Evolutionary conservation across 2,329 filamentous ascomycete species (phyloP).

Genomic region (Cladobotryum protrusum): DNA sequence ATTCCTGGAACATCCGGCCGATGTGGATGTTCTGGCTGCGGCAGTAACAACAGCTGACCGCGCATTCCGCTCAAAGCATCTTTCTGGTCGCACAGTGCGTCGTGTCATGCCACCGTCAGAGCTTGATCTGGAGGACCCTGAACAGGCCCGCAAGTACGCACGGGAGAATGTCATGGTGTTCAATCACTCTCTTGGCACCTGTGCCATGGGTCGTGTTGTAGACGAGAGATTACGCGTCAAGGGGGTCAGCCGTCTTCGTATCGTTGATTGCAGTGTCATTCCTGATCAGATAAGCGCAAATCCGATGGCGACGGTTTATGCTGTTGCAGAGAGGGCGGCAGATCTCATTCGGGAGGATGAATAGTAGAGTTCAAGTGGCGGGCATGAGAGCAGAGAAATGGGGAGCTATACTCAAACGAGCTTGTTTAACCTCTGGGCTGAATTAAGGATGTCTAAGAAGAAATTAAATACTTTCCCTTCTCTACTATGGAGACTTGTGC

Average conservation of each 20-base stretch:
- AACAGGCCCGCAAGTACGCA: neutral
- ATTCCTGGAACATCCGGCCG: too few species aligned
- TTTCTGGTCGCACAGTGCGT: too few species aligned
- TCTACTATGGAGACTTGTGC: too few species aligned
- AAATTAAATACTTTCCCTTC: too few species aligned
- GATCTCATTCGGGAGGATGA: slow-evolving; percentile 15
- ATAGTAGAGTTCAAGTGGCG: too few species aligned
- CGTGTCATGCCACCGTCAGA: neutral
- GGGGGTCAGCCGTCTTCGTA: slow-evolving; percentile 43
- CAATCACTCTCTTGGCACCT: slow-evolving; percentile 52
- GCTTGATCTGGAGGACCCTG: neutral
- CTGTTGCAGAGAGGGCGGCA: slow-evolving; percentile 43
- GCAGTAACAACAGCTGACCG: too few species aligned
- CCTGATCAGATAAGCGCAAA: slow-evolving; percentile 39
- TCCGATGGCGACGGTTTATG: slow-evolving; percentile 46
- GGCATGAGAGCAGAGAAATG: too few species aligned
- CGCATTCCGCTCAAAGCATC: too few species aligned
- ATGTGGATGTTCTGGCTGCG: too few species aligned
- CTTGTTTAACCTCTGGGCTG: too few species aligned
- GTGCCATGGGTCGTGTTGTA: slow-evolving; percentile 52
- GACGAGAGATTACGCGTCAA: slow-evolving; percentile 43
- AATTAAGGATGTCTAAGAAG: too few species aligned
- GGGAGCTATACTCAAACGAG: too few species aligned
- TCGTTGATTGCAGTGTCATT: slow-evolving; percentile 46
- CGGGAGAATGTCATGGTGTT: slow-evolving; percentile 24